Conservation (phyloP, 164 flowering plant species). For the Vitis amurensis region DNA sequence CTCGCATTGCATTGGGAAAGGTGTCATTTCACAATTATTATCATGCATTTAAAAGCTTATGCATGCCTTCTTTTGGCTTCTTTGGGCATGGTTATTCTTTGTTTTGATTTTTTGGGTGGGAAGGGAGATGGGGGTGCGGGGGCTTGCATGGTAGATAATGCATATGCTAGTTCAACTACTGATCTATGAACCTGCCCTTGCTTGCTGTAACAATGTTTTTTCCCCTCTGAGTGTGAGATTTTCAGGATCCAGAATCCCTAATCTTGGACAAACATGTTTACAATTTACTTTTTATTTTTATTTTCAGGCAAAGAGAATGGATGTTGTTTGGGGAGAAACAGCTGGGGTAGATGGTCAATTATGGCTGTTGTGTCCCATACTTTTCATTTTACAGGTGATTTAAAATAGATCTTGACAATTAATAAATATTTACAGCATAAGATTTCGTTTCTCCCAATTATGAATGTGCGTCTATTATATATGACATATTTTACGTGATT, state of each 20-base stretch:
- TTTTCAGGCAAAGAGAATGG: constrained; percentile 93
- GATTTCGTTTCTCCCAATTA: too few species aligned
- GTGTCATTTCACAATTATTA: constrained; percentile 24
- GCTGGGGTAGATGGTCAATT: constrained; percentile 97
- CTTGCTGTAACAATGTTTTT: too few species aligned
- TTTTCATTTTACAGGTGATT: constrained; percentile 85
- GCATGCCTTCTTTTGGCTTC: too few species aligned
- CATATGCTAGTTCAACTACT: too few species aligned
- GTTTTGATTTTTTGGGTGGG: neutral
- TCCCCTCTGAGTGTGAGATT: neutral
- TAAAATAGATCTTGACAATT: too few species aligned
- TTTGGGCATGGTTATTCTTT: neutral
- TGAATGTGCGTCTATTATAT: too few species aligned
- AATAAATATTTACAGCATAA: too few species aligned
- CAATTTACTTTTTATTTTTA: neutral
- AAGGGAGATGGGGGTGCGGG: too few species aligned
- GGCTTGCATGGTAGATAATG: too few species aligned
- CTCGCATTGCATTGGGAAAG: constrained; percentile 99
- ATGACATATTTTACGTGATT: too few species aligned
- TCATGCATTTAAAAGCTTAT: neutral
- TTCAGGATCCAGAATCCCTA: neutral
- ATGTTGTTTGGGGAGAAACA: constrained; percentile 99
- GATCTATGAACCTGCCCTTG: neutral
- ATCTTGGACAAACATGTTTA: neutral
- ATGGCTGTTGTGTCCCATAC: constrained; percentile 79